These are phyloP conservation scores for Coemansia sp. DNA, from an alignment of 192 early-diverging fungal genomes.

Conservation along the genomic window DNA sequence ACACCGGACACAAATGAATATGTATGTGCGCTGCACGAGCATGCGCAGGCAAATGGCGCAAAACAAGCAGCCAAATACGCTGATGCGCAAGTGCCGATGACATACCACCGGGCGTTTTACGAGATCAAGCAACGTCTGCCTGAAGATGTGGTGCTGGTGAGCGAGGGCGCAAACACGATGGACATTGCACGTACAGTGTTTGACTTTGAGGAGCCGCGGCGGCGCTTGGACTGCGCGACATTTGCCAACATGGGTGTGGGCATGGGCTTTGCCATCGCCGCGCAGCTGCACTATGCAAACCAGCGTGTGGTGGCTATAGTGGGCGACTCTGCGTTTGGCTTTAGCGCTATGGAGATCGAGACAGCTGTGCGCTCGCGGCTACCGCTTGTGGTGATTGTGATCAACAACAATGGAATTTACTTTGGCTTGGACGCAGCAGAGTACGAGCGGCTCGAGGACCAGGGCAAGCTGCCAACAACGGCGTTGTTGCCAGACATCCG, in stretches of 20 bases:
- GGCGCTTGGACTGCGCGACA: slow-evolving; percentile 70
- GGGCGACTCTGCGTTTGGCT: slow-evolving; percentile 80
- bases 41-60: slow-evolving; percentile 48
- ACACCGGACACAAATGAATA: slow-evolving; percentile 22
- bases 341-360: slow-evolving; percentile 77
- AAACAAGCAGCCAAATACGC: slow-evolving; percentile 48
- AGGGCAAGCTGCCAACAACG: slow-evolving; percentile 59
- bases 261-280: slow-evolving; percentile 70
- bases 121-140: slow-evolving; percentile 66
- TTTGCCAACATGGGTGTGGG: slow-evolving; percentile 83
- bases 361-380: slow-evolving; percentile 63
- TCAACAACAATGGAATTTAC: slow-evolving; percentile 80
- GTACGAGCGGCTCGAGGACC: slow-evolving; percentile 42
- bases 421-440: slow-evolving; percentile 60
- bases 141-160: slow-evolving; percentile 58
- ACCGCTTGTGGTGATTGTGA: slow-evolving; percentile 70
- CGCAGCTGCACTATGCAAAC: slow-evolving; percentile 57
- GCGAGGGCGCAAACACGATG: slow-evolving; percentile 80
- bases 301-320: slow-evolving; percentile 63
- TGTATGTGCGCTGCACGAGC: slow-evolving; percentile 23
- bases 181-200: slow-evolving; percentile 73
- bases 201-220: slow-evolving; percentile 62
- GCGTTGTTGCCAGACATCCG: slow-evolving; percentile 64
- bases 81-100: slow-evolving; percentile 56
- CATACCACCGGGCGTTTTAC: slow-evolving; percentile 66